These are phyloP conservation scores for Penicillium janthinellum DNA, from an alignment of 2,329 filamentous ascomycete species.

Conservation along the genomic window DNA sequence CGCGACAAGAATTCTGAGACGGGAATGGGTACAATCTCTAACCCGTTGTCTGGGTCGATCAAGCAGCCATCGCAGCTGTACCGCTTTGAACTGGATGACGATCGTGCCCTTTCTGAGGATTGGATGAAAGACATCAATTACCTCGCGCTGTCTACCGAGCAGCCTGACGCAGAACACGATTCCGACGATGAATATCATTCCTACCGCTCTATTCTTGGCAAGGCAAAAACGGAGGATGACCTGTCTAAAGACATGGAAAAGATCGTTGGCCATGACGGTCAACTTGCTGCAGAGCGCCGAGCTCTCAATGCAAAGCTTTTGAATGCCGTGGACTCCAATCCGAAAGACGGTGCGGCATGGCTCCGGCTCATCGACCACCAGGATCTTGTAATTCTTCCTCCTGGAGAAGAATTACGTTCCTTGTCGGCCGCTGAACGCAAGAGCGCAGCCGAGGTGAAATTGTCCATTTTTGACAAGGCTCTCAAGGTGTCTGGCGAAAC, in stretches of 20 bases:
- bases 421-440: constrained; percentile 63
- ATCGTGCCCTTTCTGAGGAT: constrained; percentile 23
- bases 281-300: constrained; percentile 44
- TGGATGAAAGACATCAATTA: constrained; percentile 37
- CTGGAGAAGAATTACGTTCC: constrained; percentile 35
- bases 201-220: constrained; percentile 68
- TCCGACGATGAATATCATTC: constrained; percentile 56
- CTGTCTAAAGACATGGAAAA: constrained; percentile 53
- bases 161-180: constrained; percentile 43
- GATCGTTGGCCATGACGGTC: constrained; percentile 51
- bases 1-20: constrained; percentile 35
- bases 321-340: constrained; percentile 64
- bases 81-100: constrained; percentile 29
- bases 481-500: constrained; percentile 56
- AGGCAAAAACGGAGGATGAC: constrained; percentile 54
- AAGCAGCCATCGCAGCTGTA: constrained; percentile 26
- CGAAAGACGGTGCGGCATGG: constrained; percentile 72
- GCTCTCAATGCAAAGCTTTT: constrained; percentile 58
- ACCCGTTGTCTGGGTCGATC: constrained; percentile 34
- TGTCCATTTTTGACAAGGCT: constrained; percentile 78
- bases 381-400: constrained; percentile 62
- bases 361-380: constrained; percentile 78
- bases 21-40: constrained; percentile 43
- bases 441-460: constrained; percentile 75
- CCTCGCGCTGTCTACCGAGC: constrained; percentile 25